A percentile compares a stretch with the other conserved stretches of the same genome.
phyloP scores from a whole-genome alignment of 352 stramenopile genomes.

The Lagenidium sp. region DNA sequence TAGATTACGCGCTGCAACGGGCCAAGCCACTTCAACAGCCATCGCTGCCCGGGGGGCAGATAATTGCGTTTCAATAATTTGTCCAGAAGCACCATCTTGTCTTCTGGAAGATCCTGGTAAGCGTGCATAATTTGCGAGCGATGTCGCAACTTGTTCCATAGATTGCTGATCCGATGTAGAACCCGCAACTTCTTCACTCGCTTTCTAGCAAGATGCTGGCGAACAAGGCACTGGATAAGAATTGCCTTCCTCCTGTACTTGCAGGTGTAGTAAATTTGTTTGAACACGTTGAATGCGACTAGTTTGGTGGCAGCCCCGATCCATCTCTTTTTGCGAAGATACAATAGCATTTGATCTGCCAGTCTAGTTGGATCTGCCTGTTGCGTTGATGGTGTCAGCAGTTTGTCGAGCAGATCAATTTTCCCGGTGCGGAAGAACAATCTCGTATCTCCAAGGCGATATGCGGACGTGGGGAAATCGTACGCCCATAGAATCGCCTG shows the following conservation, averaged over 20 bases:
- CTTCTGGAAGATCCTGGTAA: slow-evolving; percentile 68
- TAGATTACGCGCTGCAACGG: slow-evolving; percentile 77
- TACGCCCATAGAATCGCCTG: slow-evolving; percentile 75
- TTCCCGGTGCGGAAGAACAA: slow-evolving; percentile 85
- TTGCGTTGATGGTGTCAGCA: slow-evolving; percentile 42
- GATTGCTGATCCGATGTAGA: slow-evolving; percentile 42
- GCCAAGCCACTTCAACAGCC: slow-evolving; percentile 81
- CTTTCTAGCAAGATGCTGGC: slow-evolving; percentile 65
- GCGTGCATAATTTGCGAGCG: slow-evolving; percentile 64
- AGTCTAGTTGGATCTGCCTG: slow-evolving; percentile 16
- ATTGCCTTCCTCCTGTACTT: slow-evolving; percentile 63
- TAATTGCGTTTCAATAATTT: slow-evolving; percentile 64
- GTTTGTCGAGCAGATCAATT: slow-evolving; percentile 72
- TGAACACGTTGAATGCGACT: slow-evolving; percentile 64
- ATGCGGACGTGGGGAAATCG: slow-evolving; percentile 63
- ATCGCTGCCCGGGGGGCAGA: slow-evolving; percentile 49
- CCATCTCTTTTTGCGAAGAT: slow-evolving; percentile 75
- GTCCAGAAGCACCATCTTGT: slow-evolving; percentile 79
- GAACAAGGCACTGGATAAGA: slow-evolving; percentile 73
- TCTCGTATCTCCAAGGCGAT: slow-evolving; percentile 69
- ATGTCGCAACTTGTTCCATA: slow-evolving; percentile 61
- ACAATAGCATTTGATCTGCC: slow-evolving; percentile 34
- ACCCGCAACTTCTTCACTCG: slow-evolving; percentile 48
- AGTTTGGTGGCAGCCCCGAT: slow-evolving; percentile 55
- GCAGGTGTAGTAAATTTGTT: slow-evolving; percentile 57